These are phyloP conservation scores for Euphorbia lathyris DNA, from an alignment of 345 rosid genomes.

Conservation along the genomic window DNA sequence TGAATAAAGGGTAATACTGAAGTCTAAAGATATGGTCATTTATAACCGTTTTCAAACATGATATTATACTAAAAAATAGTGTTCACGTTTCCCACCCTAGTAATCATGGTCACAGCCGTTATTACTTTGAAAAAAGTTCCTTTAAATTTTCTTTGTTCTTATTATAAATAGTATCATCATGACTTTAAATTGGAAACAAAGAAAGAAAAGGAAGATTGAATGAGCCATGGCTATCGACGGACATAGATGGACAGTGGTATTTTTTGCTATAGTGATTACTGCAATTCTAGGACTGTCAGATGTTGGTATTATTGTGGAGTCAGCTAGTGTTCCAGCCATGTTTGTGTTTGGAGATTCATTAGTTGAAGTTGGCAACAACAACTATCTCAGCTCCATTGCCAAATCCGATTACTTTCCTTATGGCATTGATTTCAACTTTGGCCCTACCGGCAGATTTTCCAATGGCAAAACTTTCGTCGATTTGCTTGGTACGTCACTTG, in stretches of 20 bases:
- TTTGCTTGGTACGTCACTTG: slow-evolving; percentile 19
- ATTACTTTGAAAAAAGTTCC: neutral
- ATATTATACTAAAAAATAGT: no score
- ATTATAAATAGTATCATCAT: no score
- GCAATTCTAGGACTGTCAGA: neutral
- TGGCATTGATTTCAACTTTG: slow-evolving; percentile 20
- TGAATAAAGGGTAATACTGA: no score
- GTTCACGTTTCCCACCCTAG: neutral
- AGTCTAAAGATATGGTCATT: no score
- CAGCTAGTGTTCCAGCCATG: slow-evolving; percentile 24
- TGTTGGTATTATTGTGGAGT: slow-evolving; percentile 13
- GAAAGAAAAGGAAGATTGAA: neutral
- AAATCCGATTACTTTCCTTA: slow-evolving; percentile 28
- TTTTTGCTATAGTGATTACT: neutral
- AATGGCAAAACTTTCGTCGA: slow-evolving; percentile 32
- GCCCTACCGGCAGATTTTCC: slow-evolving; percentile 28
- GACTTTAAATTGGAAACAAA: neutral
- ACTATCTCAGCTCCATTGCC: slow-evolving; percentile 25
- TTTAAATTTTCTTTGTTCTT: neutral
- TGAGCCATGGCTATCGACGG: neutral
- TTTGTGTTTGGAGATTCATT: slow-evolving; percentile 31
- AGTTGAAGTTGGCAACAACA: slow-evolving; percentile 32
- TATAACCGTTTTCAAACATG: no score
- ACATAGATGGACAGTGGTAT: neutral
- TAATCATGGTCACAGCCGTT: neutral